Base-by-base conservation (phyloP, 768 basidiomycete genomes). In the Lentinula sp. region DNA sequence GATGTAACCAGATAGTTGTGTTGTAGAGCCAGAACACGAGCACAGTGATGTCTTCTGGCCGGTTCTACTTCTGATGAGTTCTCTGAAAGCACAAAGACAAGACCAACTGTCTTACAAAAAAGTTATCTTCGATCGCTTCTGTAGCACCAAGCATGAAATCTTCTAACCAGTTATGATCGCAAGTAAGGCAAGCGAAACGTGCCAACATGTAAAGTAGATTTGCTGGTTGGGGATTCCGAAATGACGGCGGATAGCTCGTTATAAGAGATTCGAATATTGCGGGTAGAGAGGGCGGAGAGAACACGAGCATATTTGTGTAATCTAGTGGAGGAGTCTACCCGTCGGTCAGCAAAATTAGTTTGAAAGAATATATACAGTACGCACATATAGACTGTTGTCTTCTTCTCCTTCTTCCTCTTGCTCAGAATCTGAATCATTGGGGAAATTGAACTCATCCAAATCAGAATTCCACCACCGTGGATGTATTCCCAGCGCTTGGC, bases 1-100 rank as follows among this genome's bases (percentile, higher is more conserved):
- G 84, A 75, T 98, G 93, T 15, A 98, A 80, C 82, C 96, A 90
- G 33, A 94, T 73, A 9, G 91, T 93, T 18, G 86, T 82, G 71
- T 99, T 99, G 74, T 94, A 92, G 50, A 96, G 75, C 95, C 97
- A 99, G 73, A 98, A 98, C 37, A 95, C 82, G 28, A 96, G 80
- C 68, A 85, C 87, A 4, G 91, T 86, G 35, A 97, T 73, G 70
- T 98, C 92, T 66, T 97, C 94, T 20, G 90, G 81, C 63, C 84
- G 86, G 67, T 76, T 86, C 95, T 98, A 68, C 52, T 46, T 57
- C 62, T 41, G 56, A 20, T 68, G 60, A 60, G 58, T n/a, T n/a
- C n/a, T 59, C n/a, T 9, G 12, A 23, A 23, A 6, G 9, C 6
- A 2, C 9, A 8, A 39, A n/a, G 6, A 56, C 20, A 66, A 58